Conservation (phyloP, 495 filamentous ascomycete genomes). For the Hypoxylon rickii region DNA sequence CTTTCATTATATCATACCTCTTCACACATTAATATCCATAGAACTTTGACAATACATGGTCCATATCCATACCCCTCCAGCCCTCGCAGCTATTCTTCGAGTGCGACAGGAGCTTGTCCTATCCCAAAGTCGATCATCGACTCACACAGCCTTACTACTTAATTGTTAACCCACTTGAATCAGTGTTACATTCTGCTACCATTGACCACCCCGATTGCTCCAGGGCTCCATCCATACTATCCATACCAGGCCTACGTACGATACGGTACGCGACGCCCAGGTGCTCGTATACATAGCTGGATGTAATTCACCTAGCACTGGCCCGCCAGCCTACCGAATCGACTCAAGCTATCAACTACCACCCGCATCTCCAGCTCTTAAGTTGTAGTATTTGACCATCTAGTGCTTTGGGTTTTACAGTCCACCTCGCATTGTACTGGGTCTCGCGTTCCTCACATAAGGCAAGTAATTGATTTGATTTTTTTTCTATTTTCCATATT, state of each 20-base stretch:
- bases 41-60: not conserved
- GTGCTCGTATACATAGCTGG: conserved; percentile 36
- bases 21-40: not conserved
- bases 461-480: too few relatives aligned
- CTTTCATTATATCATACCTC: conserved; percentile 14
- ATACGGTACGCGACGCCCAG: not conserved
- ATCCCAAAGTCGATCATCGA: conserved; percentile 16
- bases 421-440: too few relatives aligned
- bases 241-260: conserved; percentile 1
- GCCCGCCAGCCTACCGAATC: too few relatives aligned
- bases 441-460: too few relatives aligned
- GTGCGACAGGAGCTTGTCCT: conserved; percentile 9
- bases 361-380: not conserved
- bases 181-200: conserved; percentile 12
- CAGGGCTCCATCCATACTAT: too few relatives aligned
- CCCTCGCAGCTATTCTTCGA: conserved; percentile 6
- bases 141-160: conserved; percentile 15
- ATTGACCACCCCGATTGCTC: conserved; percentile 13
- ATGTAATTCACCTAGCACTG: too few relatives aligned
- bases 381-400: too few relatives aligned
- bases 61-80: not conserved
- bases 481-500: too few relatives aligned
- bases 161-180: conserved; percentile 4
- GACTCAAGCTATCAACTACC: not conserved
- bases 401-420: too few relatives aligned